Conservation (phyloP, 2,329 filamentous ascomycete genomes). For the Sordariomycetes sp. region DNA sequence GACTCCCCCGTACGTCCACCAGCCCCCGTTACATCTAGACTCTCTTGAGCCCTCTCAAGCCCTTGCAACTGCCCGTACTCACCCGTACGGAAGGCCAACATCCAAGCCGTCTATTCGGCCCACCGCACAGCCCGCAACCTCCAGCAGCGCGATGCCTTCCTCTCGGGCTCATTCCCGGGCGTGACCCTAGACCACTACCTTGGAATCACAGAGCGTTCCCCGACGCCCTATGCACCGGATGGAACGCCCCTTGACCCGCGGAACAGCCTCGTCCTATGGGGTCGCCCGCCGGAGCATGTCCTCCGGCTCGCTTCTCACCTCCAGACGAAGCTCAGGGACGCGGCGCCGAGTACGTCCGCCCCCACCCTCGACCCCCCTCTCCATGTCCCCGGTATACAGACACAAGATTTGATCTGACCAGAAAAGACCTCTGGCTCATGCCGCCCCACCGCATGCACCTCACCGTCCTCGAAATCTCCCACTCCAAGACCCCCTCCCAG, state of each 20-base stretch:
- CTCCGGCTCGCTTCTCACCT: slow-evolving; percentile 53
- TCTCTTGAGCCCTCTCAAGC: background rate
- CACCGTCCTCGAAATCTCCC: slow-evolving; percentile 74
- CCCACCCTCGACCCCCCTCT: background rate
- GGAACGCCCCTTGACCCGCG: slow-evolving; percentile 56
- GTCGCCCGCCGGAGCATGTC: slow-evolving; percentile 62
- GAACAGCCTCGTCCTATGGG: slow-evolving; percentile 82
- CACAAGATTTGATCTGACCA: background rate
- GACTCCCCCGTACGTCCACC: slow-evolving; percentile 45
- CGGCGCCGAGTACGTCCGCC: slow-evolving; percentile 52
- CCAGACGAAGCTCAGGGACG: slow-evolving; percentile 49
- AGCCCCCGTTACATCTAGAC: background rate
- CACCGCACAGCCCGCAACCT: slow-evolving; percentile 66
- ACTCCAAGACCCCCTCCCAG: slow-evolving; percentile 58
- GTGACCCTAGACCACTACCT: slow-evolving; percentile 51
- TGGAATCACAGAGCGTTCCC: slow-evolving; percentile 41
- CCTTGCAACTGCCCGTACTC: too few species aligned
- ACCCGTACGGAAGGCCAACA: slow-evolving; percentile 28
- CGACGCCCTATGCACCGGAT: slow-evolving; percentile 50
- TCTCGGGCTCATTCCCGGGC: slow-evolving; percentile 53
- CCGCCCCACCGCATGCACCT: slow-evolving; percentile 67
- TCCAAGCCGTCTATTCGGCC: slow-evolving; percentile 58
- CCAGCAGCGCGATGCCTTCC: slow-evolving; percentile 62
- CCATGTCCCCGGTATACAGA: background rate
- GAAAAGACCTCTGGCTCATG: slow-evolving; percentile 72